phyloP scores from a whole-genome alignment of 768 basidiomycete species.

The Paxillus ammoniavirescens region DNA sequence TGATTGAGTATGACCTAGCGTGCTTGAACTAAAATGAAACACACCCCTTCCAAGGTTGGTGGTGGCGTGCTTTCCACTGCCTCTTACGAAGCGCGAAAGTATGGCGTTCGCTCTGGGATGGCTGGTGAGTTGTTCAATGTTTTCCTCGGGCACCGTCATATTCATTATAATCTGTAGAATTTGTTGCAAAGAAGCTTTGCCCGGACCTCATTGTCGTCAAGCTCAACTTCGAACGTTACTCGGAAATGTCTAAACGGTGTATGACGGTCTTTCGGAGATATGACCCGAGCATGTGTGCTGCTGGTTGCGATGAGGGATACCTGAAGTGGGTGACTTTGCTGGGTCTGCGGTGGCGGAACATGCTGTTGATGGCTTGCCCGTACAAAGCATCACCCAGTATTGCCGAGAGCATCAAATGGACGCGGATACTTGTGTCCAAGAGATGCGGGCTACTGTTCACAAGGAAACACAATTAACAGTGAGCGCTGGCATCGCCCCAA shows the following conservation, averaged over 20 bases:
- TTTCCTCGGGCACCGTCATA: neutral
- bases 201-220: constrained; percentile 77
- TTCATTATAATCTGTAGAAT: constrained; percentile 46
- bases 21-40: constrained; percentile 1
- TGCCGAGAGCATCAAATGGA: constrained; percentile 65
- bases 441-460: constrained; percentile 73
- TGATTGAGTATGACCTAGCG: neutral
- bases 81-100: constrained; percentile 89
- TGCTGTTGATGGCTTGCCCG: constrained; percentile 7
- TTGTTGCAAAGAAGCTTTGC: constrained; percentile 92
- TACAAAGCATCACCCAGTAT: constrained; percentile 75
- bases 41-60: constrained; percentile 54
- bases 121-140: constrained; percentile 52
- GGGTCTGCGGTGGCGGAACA: neutral
- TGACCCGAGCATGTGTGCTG: constrained; percentile 71
- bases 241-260: constrained; percentile 67
- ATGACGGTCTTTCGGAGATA: constrained; percentile 69
- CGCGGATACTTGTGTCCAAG: constrained; percentile 71
- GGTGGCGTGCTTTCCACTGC: constrained; percentile 85
- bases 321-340: constrained; percentile 62
- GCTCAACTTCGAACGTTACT: constrained; percentile 59
- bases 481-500: constrained; percentile 94
- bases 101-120: constrained; percentile 93
- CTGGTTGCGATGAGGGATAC: constrained; percentile 90
- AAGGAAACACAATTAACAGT: constrained; percentile 84